Percentiles rank a stretch among this genome's conserved stretches.
Evolutionary conservation across 1,284 basidiomycete species (phyloP).

Genomic region (Trametes pubescens): DNA sequence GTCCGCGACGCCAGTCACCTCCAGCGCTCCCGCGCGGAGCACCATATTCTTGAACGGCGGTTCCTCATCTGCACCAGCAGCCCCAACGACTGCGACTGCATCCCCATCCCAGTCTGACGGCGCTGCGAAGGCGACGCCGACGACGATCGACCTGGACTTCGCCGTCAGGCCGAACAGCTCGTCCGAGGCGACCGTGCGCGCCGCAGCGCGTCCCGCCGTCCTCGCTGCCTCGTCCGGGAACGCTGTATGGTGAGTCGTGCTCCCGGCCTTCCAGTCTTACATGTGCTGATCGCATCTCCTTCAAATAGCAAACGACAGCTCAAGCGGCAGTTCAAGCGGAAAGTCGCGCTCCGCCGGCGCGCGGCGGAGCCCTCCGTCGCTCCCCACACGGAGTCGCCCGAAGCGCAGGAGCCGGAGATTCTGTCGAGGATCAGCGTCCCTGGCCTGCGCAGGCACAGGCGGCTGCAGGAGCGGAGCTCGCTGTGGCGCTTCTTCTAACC

Average conservation of each 20-base stretch:
- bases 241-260: slow-evolving; percentile 26
- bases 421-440: slow-evolving; percentile 14
- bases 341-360: slow-evolving; percentile 17
- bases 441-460: slow-evolving; percentile 23
- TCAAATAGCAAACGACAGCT: background rate
- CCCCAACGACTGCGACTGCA: background rate
- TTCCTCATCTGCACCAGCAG: background rate
- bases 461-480: slow-evolving; percentile 28
- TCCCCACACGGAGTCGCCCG: background rate
- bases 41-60: slow-evolving; percentile 14
- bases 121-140: background rate
- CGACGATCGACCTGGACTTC: slow-evolving; percentile 13
- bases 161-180: slow-evolving; percentile 2
- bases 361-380: background rate
- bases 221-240: slow-evolving; percentile 15
- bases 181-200: background rate
- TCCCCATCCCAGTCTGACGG: background rate
- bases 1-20: slow-evolving; percentile 16
- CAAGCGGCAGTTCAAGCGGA: slow-evolving; percentile 20
- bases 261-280: background rate
- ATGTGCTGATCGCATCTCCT: no score
- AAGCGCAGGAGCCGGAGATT: background rate
- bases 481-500: slow-evolving; percentile 29
- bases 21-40: background rate
- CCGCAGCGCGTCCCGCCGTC: background rate